Percentiles rank a stretch among this genome's conserved stretches.
Evolutionary conservation across 31 red algal genomes (phyloP).

Genomic region (Endocladia muricata): DNA sequence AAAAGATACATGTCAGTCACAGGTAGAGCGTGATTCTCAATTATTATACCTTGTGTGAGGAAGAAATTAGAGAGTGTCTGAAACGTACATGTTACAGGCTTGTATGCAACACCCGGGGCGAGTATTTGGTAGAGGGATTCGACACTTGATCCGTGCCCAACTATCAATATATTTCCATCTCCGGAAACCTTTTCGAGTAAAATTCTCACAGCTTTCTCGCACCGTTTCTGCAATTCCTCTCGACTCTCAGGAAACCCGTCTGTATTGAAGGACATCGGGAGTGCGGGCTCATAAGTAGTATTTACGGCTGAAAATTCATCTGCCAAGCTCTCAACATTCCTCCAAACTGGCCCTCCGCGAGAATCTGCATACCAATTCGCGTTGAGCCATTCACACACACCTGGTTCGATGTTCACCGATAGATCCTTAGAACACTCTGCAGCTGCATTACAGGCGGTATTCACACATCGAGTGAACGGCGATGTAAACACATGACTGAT

Average conservation of each 20-base stretch:
- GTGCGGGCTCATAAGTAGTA: constrained; percentile 16
- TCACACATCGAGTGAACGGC: constrained; percentile 71
- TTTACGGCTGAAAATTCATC: constrained; percentile 17
- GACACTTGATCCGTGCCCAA: constrained; percentile 38
- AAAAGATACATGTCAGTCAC: neutral
- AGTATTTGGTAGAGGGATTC: neutral
- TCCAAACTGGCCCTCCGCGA: constrained; percentile 29
- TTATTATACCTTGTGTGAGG: neutral
- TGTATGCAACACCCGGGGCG: neutral
- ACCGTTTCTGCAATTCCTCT: neutral
- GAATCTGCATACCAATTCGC: constrained; percentile 22
- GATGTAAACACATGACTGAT: constrained; percentile 63
- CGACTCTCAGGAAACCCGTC: constrained; percentile 28
- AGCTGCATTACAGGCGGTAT: constrained; percentile 44
- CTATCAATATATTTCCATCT: constrained; percentile 29
- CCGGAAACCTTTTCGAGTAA: neutral
- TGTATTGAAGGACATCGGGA: constrained; percentile 25
- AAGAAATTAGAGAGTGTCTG: neutral
- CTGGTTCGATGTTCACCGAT: constrained; percentile 33
- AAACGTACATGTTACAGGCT: constrained; percentile 5
- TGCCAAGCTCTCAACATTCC: neutral
- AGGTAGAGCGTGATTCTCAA: neutral
- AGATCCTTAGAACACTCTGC: neutral
- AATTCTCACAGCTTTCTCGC: neutral
- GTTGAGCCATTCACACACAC: constrained; percentile 50